Evolutionary conservation across 2,329 filamentous ascomycete genomes (phyloP), one percentile per base, ranked within the genome.

Genomic region (Corinectria fuckeliana): DNA sequence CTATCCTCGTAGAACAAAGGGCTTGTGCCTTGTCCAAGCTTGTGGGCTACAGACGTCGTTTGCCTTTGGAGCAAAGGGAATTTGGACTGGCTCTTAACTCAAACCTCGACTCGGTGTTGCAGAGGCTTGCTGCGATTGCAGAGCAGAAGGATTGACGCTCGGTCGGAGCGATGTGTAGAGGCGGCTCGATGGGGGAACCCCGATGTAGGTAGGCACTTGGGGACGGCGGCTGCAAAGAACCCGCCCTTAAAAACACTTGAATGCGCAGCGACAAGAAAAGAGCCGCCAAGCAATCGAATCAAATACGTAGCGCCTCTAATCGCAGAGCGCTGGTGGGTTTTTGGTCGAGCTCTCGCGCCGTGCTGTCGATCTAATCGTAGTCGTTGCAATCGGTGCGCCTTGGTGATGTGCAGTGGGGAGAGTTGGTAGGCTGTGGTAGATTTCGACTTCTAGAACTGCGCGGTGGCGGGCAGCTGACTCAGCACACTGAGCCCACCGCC

Each of bases 401-500:
- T 65, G 60, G 68, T 74, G 71, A 66, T 75, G 68, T 77, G 75
- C 74, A 76, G 64, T 72, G 74, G 74, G 68, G 68, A 76, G 73
- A 73, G 73, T 77, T 77, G 70, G 62, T 67, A 68, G 66, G 61
- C 68, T 69, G 55, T 52, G 64, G 67, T 71, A 65, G 69, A 72
- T 69, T 71, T 71, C 63, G 61, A 57, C 66, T 71, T 68, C 69
- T 67, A 66, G 56, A 64, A 63, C 57, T 64, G 68, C 64, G 55
- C 52, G 28, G n/a, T n/a, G 21, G 45, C 50, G 36, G 39, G n/a
- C 23, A 14, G 68, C 62, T 70, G 58, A 69, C 61, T 70, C 68
- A 69, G 61, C 68, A 62, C 16, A 21, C 16, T 26, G 18, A 21
- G 25, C 28, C 56, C 56, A 58, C 56, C 50, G 50, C 56, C 44